Base-by-base conservation (phyloP, 768 basidiomycete genomes). In the Suillus subaureus region DNA sequence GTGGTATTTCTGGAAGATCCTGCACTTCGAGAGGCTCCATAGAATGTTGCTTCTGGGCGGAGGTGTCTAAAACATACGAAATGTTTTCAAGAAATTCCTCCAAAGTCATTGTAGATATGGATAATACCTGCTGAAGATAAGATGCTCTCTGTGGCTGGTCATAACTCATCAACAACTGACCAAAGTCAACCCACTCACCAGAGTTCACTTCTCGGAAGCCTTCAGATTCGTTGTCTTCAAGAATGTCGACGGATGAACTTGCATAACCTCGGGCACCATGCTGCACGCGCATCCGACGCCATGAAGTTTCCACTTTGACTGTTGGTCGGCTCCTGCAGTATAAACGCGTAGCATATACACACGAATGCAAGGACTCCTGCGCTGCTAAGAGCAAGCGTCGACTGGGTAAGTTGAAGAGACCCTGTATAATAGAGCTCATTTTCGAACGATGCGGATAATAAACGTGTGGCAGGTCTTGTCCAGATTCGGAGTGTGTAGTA, bases 1-100 rank as follows among this genome's bases (percentile, higher is more conserved):
- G 62, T 13, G 78, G 74, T 23, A 77, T 61, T 13, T 73, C 66
- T 31, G 76, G 77, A 45, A 77, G 47, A 23, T 56, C 61, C 3
- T 60, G 40, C 15, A 21, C 39, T 31, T 60, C 40, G 11, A 60
- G 6, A 31, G 39, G 18, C 28, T 1, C 3, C 26, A 4, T 7
- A 26, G n/a, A 57, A 16, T 40, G 7, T 21, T 66, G 37, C n/a
- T 65, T 35, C 73, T 71, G 18, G 15, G 5, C 1, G 40, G 5
- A 12, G 16, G 11, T 60, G 18, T 42, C 58, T 60, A 58, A 12
- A n/a, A 58, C 16, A 40, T 58, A 40, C 15, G 4, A 7, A 12
- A 60, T 31, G 26, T 40, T 28, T 56, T 39, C n/a, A 37, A 37
- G 13, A 28, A 18, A 28, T 6, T 6, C 26, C 26, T 40, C 18